These are phyloP conservation scores for Erodium texanum DNA, from an alignment of 441 rosid genomes.

Conservation along the genomic window DNA sequence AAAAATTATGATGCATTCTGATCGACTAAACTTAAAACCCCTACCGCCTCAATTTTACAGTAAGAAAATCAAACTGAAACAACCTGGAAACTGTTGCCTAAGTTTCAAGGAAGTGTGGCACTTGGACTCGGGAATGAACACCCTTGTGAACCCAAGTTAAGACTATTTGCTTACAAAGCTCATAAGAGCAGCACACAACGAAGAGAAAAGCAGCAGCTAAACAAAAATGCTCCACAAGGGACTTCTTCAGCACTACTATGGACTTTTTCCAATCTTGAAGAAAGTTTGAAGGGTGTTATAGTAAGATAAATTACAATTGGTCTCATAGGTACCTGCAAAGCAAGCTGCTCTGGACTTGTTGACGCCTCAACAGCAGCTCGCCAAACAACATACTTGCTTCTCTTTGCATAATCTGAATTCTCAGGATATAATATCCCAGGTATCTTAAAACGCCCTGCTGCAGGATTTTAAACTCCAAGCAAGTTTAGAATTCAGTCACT, in stretches of 20 bases:
- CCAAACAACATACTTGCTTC: slow-evolving; percentile 77
- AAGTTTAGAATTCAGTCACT: slow-evolving; percentile 34
- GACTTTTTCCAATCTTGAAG: background rate
- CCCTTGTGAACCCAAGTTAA: background rate
- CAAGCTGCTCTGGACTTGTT: slow-evolving; percentile 67
- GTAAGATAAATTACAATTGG: background rate
- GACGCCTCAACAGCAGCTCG: slow-evolving; percentile 93
- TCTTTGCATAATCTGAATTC: slow-evolving; percentile 72
- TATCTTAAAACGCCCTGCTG: slow-evolving; percentile 73
- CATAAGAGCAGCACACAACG: background rate
- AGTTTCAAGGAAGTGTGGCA: background rate
- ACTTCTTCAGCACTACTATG: background rate
- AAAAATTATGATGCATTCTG: background rate
- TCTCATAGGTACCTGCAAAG: slow-evolving; percentile 51
- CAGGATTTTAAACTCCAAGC: slow-evolving; percentile 39
- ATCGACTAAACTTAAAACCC: background rate
- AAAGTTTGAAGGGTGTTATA: background rate
- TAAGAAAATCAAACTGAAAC: background rate
- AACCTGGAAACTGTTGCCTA: background rate
- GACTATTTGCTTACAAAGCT: background rate
- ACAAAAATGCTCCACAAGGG: background rate
- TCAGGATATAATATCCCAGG: slow-evolving; percentile 80
- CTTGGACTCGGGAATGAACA: background rate
- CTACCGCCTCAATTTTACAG: background rate
- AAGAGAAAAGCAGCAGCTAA: background rate